phyloP scores from a whole-genome alignment of 2,329 filamentous ascomycete genomes.

The Juglanconis sp. region DNA sequence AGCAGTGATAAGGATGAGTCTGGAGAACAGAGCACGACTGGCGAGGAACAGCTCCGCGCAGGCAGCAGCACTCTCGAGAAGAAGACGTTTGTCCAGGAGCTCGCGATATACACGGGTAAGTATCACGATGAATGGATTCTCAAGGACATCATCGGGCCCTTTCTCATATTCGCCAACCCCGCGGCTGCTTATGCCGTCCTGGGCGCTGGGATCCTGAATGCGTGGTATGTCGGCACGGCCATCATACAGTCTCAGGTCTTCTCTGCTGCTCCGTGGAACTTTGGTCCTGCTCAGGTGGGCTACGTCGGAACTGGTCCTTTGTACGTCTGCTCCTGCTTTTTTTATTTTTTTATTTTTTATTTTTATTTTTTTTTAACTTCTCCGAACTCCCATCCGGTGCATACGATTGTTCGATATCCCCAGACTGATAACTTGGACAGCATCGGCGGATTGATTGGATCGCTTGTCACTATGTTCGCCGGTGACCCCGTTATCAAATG shows the following conservation, averaged over 20 bases:
- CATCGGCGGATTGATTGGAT: constrained; percentile 33
- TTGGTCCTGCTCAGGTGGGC: constrained; percentile 33
- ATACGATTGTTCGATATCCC: too few species aligned
- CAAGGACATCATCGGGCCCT: constrained; percentile 24
- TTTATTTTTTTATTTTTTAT: too few species aligned
- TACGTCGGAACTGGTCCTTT: constrained; percentile 38
- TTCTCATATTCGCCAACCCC: constrained; percentile 36
- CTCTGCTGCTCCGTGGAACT: constrained; percentile 33
- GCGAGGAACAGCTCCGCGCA: background rate
- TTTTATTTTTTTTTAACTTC: too few species aligned
- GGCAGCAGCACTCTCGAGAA: background rate
- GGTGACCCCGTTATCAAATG: constrained; percentile 35
- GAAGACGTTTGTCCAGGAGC: background rate
- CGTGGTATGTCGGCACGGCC: constrained; percentile 35
- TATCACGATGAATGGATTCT: constrained; percentile 7
- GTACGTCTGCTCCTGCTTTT: too few species aligned
- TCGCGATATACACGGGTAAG: background rate
- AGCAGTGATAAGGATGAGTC: background rate
- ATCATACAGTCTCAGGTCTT: constrained; percentile 39
- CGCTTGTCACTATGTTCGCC: constrained; percentile 27
- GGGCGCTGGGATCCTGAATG: constrained; percentile 32
- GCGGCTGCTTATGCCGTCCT: constrained; percentile 36
- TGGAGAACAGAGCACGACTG: too few species aligned
- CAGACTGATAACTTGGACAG: too few species aligned
- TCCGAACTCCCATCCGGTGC: too few species aligned